Base-by-base conservation (phyloP, 345 rosid species). In the Euphorbia peplus region DNA sequence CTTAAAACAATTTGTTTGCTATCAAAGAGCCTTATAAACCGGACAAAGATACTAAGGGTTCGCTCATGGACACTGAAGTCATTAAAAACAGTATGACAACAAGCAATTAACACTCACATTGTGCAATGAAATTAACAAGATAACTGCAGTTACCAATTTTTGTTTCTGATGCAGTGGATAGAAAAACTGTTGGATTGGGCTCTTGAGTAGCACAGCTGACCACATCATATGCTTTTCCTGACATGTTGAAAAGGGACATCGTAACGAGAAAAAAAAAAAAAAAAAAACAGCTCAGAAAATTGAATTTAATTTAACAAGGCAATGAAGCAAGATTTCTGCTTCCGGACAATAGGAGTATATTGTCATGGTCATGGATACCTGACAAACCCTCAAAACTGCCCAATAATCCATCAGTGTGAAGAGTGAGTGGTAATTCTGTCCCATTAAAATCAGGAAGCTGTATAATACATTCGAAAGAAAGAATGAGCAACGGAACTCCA, bases 381-480 rank as follows among this genome's bases (percentile, higher is more conserved):
- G 83, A 65, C 25, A 87, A 79, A 77, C 81, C 95, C 77, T 81
- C 83, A 24, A 88, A 81, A 63, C 74, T 75, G 67, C 88, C 92
- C 66, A 83, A 78, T 26, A 54, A 57, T 18, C 90, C 95, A 68
- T 84, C 87, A 50, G 56, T 37, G 67, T 71, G 61, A 35, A 89
- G 83, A 60, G 73, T 78, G 51, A 93, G 70, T 14, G 80, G 69
- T 55, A 89, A 5, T 63, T 83, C 87, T 47, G 71, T 71, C 26
- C 89, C 93, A 60, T 82, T 66, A 46, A 89, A 76, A 62, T 88
- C 92, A 52, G 88, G 87, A 76, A 76, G 68, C 93, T 93, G 84
- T 58, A n/a, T n/a, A 75, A 69, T 3, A 25, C 24, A 42, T 41
- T 6, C 52, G 2, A 39, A 63, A 16, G 47, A 8, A 50, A 63